phyloP scores from a whole-genome alignment of 2,329 filamentous ascomycete species.

The Colletotrichum camelliae region DNA sequence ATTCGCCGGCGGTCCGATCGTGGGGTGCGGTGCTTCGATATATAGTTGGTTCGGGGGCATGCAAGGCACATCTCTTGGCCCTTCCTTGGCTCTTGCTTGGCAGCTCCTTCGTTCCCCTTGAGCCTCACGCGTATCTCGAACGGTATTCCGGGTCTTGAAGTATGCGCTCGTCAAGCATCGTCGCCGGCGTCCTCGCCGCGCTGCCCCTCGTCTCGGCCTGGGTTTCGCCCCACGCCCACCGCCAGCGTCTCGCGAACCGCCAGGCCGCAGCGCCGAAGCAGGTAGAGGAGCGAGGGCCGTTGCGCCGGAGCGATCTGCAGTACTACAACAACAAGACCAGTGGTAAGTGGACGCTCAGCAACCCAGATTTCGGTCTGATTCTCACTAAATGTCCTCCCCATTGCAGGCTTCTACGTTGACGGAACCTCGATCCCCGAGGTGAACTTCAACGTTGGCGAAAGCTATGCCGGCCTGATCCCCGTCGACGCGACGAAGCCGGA shows the following conservation, averaged over 20 bases:
- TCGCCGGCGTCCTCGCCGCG: not conserved
- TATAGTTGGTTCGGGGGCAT: not conserved
- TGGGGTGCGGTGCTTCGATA: not conserved
- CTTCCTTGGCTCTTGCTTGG: not conserved
- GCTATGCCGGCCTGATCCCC: slow-evolving; percentile 66
- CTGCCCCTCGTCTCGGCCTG: not conserved
- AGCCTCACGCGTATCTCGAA: not conserved
- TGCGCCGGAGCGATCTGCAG: not conserved
- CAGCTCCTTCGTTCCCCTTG: not conserved
- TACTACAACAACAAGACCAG: slow-evolving; percentile 12
- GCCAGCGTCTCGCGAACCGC: not conserved
- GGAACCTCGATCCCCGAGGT: slow-evolving; percentile 71
- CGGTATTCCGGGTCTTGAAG: not conserved
- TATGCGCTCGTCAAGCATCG: not conserved
- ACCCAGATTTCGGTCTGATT: fast-evolving
- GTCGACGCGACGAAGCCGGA: slow-evolving; percentile 56
- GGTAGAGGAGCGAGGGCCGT: not conserved
- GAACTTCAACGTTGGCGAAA: slow-evolving; percentile 70
- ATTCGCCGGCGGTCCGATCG: not conserved
- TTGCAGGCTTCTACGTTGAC: slow-evolving; percentile 66
- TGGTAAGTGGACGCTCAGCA: not conserved
- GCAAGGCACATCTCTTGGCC: not conserved
- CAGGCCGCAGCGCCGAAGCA: not conserved
- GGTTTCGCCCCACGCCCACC: not conserved
- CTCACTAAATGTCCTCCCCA: fast-evolving